Conservation (phyloP, 441 rosid genomes). For the Populus hybrid region DNA sequence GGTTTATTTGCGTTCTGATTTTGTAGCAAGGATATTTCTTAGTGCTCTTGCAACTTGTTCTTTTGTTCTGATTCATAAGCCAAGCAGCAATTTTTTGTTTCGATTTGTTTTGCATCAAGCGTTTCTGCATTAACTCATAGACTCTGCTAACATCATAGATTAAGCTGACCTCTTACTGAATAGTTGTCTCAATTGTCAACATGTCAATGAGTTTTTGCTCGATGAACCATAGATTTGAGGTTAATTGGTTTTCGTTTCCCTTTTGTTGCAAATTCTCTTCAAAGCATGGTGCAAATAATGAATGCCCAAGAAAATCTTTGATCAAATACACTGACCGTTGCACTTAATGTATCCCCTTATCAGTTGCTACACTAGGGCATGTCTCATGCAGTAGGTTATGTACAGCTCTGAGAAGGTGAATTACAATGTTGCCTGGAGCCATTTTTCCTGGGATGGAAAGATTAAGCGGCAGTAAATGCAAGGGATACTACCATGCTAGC, state of each 20-base stretch:
- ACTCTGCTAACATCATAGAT: not conserved
- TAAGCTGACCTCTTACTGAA: not conserved
- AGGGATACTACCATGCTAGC: too few species aligned
- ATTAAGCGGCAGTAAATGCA: too few species aligned
- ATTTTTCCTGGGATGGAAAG: too few species aligned
- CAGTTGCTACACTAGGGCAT: too few species aligned
- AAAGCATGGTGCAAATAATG: not conserved
- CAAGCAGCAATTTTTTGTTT: not conserved
- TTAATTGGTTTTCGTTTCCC: not conserved
- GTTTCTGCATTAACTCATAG: not conserved
- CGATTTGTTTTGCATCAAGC: not conserved
- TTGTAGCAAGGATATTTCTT: not conserved
- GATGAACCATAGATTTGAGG: not conserved
- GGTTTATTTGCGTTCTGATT: not conserved
- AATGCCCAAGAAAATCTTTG: not conserved
- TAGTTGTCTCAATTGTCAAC: not conserved
- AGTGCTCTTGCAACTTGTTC: not conserved
- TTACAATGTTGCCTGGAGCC: too few species aligned
- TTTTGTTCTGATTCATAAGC: not conserved
- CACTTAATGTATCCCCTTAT: too few species aligned
- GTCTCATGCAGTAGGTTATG: too few species aligned
- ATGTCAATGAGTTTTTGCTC: not conserved
- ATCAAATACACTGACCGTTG: too few species aligned
- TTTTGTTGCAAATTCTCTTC: not conserved
- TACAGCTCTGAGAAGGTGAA: too few species aligned